These are phyloP conservation scores for Lagenidium sp. DNA, from an alignment of 352 stramenopile species.

Conservation along the genomic window DNA sequence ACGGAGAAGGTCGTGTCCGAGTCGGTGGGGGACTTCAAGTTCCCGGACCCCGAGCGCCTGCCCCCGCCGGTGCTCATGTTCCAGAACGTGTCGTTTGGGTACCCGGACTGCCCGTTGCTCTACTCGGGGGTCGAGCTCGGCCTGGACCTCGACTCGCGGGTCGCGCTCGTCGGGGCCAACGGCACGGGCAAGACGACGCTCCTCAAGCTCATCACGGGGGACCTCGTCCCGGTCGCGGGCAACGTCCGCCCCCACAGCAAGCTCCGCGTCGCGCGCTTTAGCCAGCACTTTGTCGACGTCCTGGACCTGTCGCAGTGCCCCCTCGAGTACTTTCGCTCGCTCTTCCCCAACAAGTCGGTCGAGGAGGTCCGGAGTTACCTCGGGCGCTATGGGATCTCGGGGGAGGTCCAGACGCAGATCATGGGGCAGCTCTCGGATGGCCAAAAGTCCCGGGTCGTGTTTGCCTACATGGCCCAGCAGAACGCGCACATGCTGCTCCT, in stretches of 20 bases:
- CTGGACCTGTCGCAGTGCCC: slow-evolving; percentile 93
- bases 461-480: slow-evolving; percentile 96
- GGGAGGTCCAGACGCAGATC: slow-evolving; percentile 94
- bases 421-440: slow-evolving; percentile 95
- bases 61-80: slow-evolving; percentile 96
- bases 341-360: slow-evolving; percentile 90
- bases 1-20: slow-evolving; percentile 93
- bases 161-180: slow-evolving; percentile 96
- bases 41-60: slow-evolving; percentile 93
- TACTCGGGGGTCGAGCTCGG: slow-evolving; percentile 94
- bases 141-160: slow-evolving; percentile 95
- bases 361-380: slow-evolving; percentile 95
- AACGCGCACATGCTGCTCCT: slow-evolving; percentile 95
- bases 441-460: slow-evolving; percentile 96
- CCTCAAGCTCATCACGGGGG: slow-evolving; percentile 96
- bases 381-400: slow-evolving; percentile 94
- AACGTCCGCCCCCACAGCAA: slow-evolving; percentile 96
- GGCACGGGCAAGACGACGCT: slow-evolving; percentile 96
- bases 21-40: slow-evolving; percentile 90
- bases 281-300: slow-evolving; percentile 98
- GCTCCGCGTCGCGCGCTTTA: slow-evolving; percentile 95
- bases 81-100: slow-evolving; percentile 96
- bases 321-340: slow-evolving; percentile 95
- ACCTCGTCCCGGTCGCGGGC: slow-evolving; percentile 89
- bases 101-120: slow-evolving; percentile 86